A percentile compares a stretch with the other conserved stretches of the same genome.
Conservation (phyloP, 2,329 filamentous ascomycete genomes). For the Pezicula neosporulosa region DNA sequence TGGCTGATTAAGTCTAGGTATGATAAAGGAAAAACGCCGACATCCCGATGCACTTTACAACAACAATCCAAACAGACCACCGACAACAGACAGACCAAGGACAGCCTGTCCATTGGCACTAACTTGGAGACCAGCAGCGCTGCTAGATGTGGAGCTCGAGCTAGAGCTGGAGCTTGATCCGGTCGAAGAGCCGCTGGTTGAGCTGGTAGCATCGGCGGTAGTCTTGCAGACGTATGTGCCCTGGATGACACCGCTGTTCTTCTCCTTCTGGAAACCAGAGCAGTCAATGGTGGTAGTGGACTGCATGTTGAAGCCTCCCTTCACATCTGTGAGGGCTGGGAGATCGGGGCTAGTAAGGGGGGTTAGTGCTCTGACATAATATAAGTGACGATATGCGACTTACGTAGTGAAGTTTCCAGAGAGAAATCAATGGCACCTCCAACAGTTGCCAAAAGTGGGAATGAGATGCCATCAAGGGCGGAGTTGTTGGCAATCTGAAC, state of each 20-base stretch:
- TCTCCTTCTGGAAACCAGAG: slow-evolving; percentile 19
- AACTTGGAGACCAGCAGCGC: slow-evolving; percentile 32
- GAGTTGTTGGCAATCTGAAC: slow-evolving; percentile 92
- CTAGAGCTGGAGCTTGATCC: slow-evolving; percentile 25
- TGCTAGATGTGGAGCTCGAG: slow-evolving; percentile 24
- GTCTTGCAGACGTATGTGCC: slow-evolving; percentile 42
- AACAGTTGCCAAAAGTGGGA: slow-evolving; percentile 66
- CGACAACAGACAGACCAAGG: slow-evolving; percentile 39
- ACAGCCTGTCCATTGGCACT: slow-evolving; percentile 31
- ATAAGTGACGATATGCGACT: slow-evolving; percentile 34
- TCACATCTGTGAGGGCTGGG: slow-evolving; percentile 62
- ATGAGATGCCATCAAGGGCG: slow-evolving; percentile 60
- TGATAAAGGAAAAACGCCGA: slow-evolving; percentile 29
- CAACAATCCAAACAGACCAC: slow-evolving; percentile 39
- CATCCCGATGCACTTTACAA: slow-evolving; percentile 36
- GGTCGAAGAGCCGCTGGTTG: slow-evolving; percentile 32
- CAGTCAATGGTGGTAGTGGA: slow-evolving; percentile 23
- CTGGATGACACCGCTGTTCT: slow-evolving; percentile 37
- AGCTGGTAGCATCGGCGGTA: slow-evolving; percentile 20
- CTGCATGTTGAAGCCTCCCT: slow-evolving; percentile 65
- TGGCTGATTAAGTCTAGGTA: slow-evolving; percentile 32
- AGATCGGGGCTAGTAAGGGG: slow-evolving; percentile 59
- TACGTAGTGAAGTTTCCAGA: slow-evolving; percentile 81
- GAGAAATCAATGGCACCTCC: slow-evolving; percentile 80
- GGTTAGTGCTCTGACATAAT: slow-evolving; percentile 26